Conservation (phyloP, 345 rosid genomes). For the Citrus hindsii region DNA sequence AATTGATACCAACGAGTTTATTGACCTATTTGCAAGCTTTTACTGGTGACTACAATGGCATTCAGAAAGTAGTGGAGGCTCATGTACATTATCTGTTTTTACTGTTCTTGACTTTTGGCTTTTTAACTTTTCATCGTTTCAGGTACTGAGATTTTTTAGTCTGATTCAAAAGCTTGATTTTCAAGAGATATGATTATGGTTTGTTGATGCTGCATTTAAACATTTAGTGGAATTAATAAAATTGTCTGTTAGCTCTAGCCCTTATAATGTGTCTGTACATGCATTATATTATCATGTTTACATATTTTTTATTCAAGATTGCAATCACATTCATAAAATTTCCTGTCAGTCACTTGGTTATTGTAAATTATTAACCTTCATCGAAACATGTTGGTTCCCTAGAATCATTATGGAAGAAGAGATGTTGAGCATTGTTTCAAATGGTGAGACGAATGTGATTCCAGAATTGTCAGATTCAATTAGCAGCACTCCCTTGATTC, state of each 20-base stretch:
- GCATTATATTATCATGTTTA: background rate
- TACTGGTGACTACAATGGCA: background rate
- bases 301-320: background rate
- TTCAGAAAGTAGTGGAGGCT: background rate
- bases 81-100: background rate
- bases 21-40: background rate
- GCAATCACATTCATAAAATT: background rate
- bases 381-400: background rate
- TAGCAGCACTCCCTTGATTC: conserved; percentile 22
- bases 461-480: conserved; percentile 37
- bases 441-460: conserved; percentile 4
- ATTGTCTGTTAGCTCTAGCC: background rate
- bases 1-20: background rate
- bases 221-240: background rate
- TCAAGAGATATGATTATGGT: background rate
- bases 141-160: background rate
- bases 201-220: background rate
- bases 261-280: background rate
- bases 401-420: conserved; percentile 30
- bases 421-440: conserved; percentile 19
- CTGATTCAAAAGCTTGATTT: background rate
- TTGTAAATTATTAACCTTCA: background rate
- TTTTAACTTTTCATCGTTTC: background rate
- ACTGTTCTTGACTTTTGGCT: background rate
- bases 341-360: background rate